Evolutionary conservation across 1,139 yeast genomes (phyloP).

Genomic region (Kluyveromyces sp.): DNA sequence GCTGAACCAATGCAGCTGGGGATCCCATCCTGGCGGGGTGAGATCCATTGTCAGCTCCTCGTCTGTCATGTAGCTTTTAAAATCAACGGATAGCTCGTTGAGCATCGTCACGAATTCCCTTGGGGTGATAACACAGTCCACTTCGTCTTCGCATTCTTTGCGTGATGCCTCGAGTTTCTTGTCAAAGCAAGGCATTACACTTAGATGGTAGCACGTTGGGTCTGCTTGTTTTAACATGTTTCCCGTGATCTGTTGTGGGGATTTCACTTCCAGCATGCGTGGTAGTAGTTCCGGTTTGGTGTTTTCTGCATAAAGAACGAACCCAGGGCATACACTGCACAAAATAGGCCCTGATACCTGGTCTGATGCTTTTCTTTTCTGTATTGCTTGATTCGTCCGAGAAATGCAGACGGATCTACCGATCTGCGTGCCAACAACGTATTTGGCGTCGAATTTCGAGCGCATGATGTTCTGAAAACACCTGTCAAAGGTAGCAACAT

Average conservation of each 20-base stretch:
- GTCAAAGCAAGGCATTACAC: conserved; percentile 96
- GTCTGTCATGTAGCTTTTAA: conserved; percentile 22
- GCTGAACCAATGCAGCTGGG: conserved; percentile 53
- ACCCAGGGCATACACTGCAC: conserved; percentile 86
- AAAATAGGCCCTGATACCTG: conserved; percentile 30
- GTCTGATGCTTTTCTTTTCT: conserved; percentile 31
- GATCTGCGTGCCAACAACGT: conserved; percentile 76
- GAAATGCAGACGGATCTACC: conserved; percentile 68
- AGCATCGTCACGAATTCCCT: conserved; percentile 73
- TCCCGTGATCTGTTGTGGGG: conserved; percentile 94
- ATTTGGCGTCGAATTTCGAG: conserved; percentile 57
- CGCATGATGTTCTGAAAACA: conserved; percentile 52
- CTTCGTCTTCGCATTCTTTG: conserved; percentile 61
- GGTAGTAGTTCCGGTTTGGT: conserved; percentile 83
- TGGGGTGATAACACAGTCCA: conserved; percentile 91
- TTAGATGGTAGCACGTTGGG: conserved; percentile 60
- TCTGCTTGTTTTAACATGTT: conserved; percentile 49
- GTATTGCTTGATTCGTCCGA: conserved; percentile 46
- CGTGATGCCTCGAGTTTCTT: conserved; percentile 93
- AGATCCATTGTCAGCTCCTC: conserved; percentile 12
- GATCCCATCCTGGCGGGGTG: conserved; percentile 25
- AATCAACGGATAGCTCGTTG: conserved; percentile 42
- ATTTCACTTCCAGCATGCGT: conserved; percentile 55
- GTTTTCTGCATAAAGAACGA: conserved; percentile 93
- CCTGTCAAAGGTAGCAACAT: conserved; percentile 53